These are phyloP conservation scores for Fusarium acutatum DNA, from an alignment of 2,329 filamentous ascomycete genomes.

Conservation along the genomic window DNA sequence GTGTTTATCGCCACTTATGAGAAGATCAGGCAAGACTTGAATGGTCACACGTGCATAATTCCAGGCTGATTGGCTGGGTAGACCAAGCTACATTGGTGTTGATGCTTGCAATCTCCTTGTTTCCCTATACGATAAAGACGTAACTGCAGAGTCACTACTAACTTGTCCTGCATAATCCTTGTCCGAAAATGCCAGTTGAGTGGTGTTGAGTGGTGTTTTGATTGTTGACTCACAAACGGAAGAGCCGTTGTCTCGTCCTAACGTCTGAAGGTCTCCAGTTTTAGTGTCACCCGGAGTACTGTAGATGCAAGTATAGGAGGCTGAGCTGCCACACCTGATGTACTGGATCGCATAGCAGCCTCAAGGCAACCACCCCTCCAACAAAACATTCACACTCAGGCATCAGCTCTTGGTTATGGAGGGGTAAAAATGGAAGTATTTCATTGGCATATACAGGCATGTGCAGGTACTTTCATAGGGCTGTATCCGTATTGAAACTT, in stretches of 20 bases:
- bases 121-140: neutral
- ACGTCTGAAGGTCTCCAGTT: neutral
- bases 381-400: conserved; percentile 15
- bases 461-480: conserved; percentile 11
- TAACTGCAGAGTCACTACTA: neutral
- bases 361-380: conserved; percentile 30
- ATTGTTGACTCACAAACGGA: neutral
- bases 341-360: conserved; percentile 11
- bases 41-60: neutral
- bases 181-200: neutral
- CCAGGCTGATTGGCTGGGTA: neutral
- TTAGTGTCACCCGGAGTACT: neutral
- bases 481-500: neutral
- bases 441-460: neutral
- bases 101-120: neutral
- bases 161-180: neutral
- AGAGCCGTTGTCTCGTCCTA: neutral
- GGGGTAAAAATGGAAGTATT: neutral
- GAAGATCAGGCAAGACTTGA: neutral
- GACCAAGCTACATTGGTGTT: neutral
- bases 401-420: conserved; percentile 14
- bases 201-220: neutral
- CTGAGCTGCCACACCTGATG: conserved; percentile 1
- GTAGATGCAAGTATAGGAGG: neutral
- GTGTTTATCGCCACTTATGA: neutral